Base-by-base conservation (phyloP, 139 green algal species). In the Chlorella sp. region DNA sequence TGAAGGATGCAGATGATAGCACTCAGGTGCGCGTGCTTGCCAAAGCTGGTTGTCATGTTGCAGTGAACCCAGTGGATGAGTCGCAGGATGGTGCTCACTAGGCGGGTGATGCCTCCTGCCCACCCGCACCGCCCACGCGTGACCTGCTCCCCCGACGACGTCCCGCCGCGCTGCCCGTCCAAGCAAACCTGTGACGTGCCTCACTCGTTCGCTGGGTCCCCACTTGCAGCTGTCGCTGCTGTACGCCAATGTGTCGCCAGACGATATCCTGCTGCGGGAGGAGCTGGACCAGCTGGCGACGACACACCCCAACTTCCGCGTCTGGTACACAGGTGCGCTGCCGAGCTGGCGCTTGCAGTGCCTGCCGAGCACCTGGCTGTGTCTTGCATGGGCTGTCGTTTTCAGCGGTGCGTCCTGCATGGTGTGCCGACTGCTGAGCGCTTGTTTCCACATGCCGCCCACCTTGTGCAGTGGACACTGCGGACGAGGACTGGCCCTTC, bases 191-290 rank as follows among this genome's bases (percentile, higher is more conserved):
- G n/a, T n/a, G n/a, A n/a, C n/a, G n/a, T n/a, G n/a, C n/a, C n/a
- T n/a, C n/a, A n/a, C n/a, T n/a, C n/a, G n/a, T n/a, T n/a, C n/a
- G n/a, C n/a, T n/a, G n/a, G n/a, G n/a, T n/a, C n/a, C n/a, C n/a
- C n/a, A n/a, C n/a, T n/a, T 60, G 51, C 51, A 60, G 87, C 88
- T 99, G 24, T 87, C 75, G 64, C 93, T 99, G n/a, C 60, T 99
- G 68, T 99, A 95, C 79, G 96, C 95, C 86, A 99, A 99, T 90
- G 92, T 95, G 86, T 94, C 84, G 4, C 90, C 94, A 72, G 92
- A 95, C n/a, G 97, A 99, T 92, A 99, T 99, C 77, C 89, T 99
- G 72, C 90, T 99, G 83, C 72, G 90, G 8, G 88, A 95, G 16
- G 94, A 99, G 89, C 90, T 99, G 38, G 96, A 99, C 48, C 87